Base-by-base conservation (phyloP, 768 basidiomycete species). In the Rhizopogon salebrosus region DNA sequence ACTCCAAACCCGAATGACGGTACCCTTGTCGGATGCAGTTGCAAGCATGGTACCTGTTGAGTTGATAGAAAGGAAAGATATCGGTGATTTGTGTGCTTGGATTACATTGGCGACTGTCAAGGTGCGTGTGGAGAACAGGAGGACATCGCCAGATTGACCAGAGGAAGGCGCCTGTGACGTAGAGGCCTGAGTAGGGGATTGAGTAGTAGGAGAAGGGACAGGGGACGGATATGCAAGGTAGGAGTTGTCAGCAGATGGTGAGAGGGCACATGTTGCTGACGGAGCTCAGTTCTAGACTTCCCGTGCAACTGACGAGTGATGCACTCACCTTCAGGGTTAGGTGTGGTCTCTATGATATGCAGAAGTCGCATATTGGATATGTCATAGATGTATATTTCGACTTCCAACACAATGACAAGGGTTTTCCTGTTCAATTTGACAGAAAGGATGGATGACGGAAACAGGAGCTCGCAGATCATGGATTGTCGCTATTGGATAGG, bases 351-450 rank as follows among this genome's bases (percentile, higher is more conserved):
- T 41, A 98, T 95, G 37, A 98, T 95, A 68, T 98, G 95, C 36
- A 97, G 72, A 24, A 99, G 79, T 53, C 94, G 87, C 97, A 99
- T 98, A 60, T 98, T 99, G 43, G 88, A 91, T 62, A 98, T 98
- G 67, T 99, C 97, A 65, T 98, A 98, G 46, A 98, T 93, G 74
- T 99, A 99, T 41, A 99, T 98, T 69, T 98, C 95, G n/a, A 82
- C 82, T 66, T 98, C 97, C 45, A 99, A 81, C 6, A 98, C 89
- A 61, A 99, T 94, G 27, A 98, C 92, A 41, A 99, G 82, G 0
- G 93, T 89, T 71, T 97, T 95, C 50, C 97, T 84, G 72, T 99
- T 99, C 62, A 99, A 80, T 74, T 97, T 98, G 67, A 99, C 95
- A n/a, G 91, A 83, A 24, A 99, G 84, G 51, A 99, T 95, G 3